Evolutionary conservation across 345 rosid species (phyloP), one percentile per base, ranked within the genome.

Genomic region (Salix brachista): DNA sequence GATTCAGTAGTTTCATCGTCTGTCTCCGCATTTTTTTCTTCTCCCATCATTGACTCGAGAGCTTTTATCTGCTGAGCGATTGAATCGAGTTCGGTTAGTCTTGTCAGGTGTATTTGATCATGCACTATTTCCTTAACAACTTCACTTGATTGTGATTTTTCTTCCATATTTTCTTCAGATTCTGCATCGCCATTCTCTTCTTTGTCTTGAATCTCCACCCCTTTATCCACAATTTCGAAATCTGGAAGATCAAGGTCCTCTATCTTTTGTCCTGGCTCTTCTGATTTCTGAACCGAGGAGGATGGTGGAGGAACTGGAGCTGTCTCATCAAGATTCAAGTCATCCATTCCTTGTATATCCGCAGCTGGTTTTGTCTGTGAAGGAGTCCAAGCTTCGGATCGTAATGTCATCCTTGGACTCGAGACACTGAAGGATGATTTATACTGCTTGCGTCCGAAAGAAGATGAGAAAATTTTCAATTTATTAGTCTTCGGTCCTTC

Each of bases 41-140:
- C 88, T 65, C 74, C 87, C 88, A 93, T 93, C 91, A 90, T 86
- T 6, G 96, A 90, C 68, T 95, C 99, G 37, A 95, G 97, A 23
- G 94, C 99, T 82, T 90, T 93, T 64, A 95, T 93, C 87, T 95
- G 97, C 78, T 87, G 89, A 19, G 98, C 94, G 74, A 95, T 91
- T 7, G 96, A 91, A 77, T 90, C 97, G 19, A 95, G 90, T 89
- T 95, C 98, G 0, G 87, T 85, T 65, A 93, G 69, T 74, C 98
- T 89, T 52, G 84, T 67, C 52, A 86, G 67, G 67, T 93, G 98
- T 23, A 83, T 23, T 65, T 86, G 93, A 78, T 93, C 96, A 21
- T 84, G 85, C 79, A 93, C 81, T 19, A 87, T 78, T 80, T 95
- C 93, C 86, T 93, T 95, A 8, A 83, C 91, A 48, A 89, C 91